Evolutionary conservation across 192 early-diverging fungal species (phyloP), one percentile per base, ranked within the genome.

Genomic region (Entophlyctis luteolus): DNA sequence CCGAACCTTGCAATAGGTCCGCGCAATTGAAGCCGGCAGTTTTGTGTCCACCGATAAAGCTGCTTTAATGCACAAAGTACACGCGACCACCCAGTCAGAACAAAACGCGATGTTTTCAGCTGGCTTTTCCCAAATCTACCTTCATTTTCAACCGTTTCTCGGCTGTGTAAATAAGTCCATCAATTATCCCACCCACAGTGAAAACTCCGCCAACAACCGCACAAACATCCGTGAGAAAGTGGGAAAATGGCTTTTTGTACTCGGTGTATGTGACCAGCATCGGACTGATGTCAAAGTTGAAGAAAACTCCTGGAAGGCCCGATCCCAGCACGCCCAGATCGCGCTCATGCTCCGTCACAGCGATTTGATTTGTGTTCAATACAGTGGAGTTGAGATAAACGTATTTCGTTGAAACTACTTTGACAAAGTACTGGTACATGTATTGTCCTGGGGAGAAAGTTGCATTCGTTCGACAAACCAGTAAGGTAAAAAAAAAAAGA

Each of bases 271-370:
- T 88, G 46, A 98, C 90, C 48, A 90, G 79, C 96, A 98, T 96
- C 2, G 96, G 94, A 27, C 94, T 95, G 52, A 98, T 98, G 37
- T 98, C 96, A 77, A 87, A 90, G 70, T 91, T 89, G 74, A 98
- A 91, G 66, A 92, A 94, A 32, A 98, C 84, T 31, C 95, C 95
- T 76, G 82, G 42, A 10, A 75, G 38, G 22, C 52, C 55, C 16
- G 31, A 42, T 59, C 78, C 78, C 18, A 76, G 79, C 55, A 77
- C 62, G 28, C 65, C 72, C 14, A 91, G 55, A 46, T 80, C 79
- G 23, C 87, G 77, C 62, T 90, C 87, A 75, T 91, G 87, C 75
- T 95, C 91, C 1, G 94, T 98, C 5, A 89, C 91, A 23, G 95
- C 92, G 71, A 92, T 97, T 75, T 98, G 94, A 76, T 98, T 98